A percentile compares a stretch with the other conserved stretches of the same genome.
phyloP scores from a whole-genome alignment of 1,284 basidiomycete species.

The Leccinum pseudoinsigne region DNA sequence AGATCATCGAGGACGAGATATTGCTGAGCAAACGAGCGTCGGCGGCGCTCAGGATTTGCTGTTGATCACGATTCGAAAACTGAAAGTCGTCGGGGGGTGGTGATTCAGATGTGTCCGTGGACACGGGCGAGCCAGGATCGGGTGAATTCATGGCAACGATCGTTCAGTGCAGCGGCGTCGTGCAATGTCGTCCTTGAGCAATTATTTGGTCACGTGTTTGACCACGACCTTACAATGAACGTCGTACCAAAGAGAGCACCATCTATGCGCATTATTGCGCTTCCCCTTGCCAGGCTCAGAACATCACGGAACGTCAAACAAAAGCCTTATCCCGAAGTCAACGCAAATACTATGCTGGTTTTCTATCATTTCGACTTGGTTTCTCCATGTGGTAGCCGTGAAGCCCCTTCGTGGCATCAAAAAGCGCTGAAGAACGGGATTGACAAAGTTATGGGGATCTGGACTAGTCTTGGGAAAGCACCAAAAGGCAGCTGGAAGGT shows the following conservation, averaged over 20 bases:
- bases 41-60: slow-evolving; percentile 23
- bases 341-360: slow-evolving; percentile 31
- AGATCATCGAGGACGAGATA: slow-evolving; percentile 21
- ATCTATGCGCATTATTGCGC: slow-evolving; percentile 48
- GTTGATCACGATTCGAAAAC: slow-evolving; percentile 31
- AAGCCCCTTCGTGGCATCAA: slow-evolving; percentile 16
- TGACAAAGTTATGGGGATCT: slow-evolving; percentile 51
- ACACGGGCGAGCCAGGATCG: slow-evolving; percentile 35
- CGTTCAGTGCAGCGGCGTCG: not conserved
- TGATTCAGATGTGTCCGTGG: slow-evolving; percentile 36
- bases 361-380: slow-evolving; percentile 49
- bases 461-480: slow-evolving; percentile 67
- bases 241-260: slow-evolving; percentile 27
- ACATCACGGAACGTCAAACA: slow-evolving; percentile 11
- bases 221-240: slow-evolving; percentile 25
- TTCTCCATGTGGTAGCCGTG: slow-evolving; percentile 8
- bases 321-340: slow-evolving; percentile 19
- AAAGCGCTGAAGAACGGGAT: slow-evolving; percentile 42
- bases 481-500: slow-evolving; percentile 69
- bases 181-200: not conserved
- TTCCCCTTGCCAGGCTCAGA: slow-evolving; percentile 39
- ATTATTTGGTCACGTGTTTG: slow-evolving; percentile 26
- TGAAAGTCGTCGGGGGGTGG: slow-evolving; percentile 37
- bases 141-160: slow-evolving; percentile 32
- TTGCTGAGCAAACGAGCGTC: slow-evolving; percentile 23